Evolutionary conservation across 164 flowering plant genomes (phyloP).

Genomic region (Nymphaea thermarum): DNA sequence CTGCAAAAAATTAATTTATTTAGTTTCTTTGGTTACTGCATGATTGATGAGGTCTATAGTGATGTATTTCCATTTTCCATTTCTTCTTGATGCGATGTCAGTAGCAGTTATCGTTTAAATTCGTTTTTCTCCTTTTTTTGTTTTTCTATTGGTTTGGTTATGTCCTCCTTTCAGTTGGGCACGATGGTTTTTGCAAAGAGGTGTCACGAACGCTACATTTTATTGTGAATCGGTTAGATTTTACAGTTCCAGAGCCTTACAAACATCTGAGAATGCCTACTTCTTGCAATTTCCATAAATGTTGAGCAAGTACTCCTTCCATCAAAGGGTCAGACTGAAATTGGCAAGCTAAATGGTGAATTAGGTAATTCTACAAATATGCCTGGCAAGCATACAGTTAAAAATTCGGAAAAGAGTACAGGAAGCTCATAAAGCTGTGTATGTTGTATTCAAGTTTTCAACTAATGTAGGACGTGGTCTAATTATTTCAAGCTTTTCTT

Average conservation of each 20-base stretch:
- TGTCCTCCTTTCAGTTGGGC: slow-evolving; percentile 73
- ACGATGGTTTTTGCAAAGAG: slow-evolving; percentile 63
- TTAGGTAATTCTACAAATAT: slow-evolving; percentile 50
- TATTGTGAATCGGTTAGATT: slow-evolving; percentile 82
- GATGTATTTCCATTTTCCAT: background rate
- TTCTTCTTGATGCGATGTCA: background rate
- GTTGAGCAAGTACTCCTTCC: slow-evolving; percentile 76
- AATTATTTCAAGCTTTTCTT: too few species aligned
- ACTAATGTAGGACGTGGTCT: background rate
- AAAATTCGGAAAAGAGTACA: slow-evolving; percentile 51
- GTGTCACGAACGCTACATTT: slow-evolving; percentile 49
- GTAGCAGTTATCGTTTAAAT: too few species aligned
- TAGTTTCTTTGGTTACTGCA: background rate
- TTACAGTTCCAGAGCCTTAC: slow-evolving; percentile 62
- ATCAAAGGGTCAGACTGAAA: slow-evolving; percentile 45
- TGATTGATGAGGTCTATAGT: background rate
- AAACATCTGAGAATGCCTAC: slow-evolving; percentile 66
- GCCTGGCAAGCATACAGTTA: slow-evolving; percentile 41
- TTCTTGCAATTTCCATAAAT: slow-evolving; percentile 59
- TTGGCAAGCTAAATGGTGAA: slow-evolving; percentile 60
- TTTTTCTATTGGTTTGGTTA: slow-evolving; percentile 39
- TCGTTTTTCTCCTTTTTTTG: background rate
- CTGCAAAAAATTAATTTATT: background rate
- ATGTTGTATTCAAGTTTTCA: slow-evolving; percentile 15
- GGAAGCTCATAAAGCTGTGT: slow-evolving; percentile 58